A percentile compares a stretch with the other conserved stretches of the same genome.
phyloP scores from a whole-genome alignment of 352 stramenopile species.

The Phytophthora pini region DNA sequence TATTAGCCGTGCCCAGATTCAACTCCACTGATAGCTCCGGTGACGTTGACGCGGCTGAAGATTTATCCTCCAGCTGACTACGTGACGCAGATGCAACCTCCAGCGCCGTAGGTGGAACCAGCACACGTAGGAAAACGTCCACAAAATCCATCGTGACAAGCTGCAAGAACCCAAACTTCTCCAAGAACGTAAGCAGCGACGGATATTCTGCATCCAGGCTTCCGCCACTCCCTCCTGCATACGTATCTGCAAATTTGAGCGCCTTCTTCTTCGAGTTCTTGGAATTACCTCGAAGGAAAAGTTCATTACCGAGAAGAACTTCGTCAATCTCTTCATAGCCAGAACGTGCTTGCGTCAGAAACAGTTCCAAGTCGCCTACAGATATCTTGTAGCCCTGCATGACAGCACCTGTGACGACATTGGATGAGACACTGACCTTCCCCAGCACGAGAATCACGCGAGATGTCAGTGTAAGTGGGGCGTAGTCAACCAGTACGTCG shows the following conservation, averaged over 20 bases:
- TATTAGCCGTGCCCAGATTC: slow-evolving; percentile 84
- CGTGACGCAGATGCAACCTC: slow-evolving; percentile 20
- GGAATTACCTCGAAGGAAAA: slow-evolving; percentile 43
- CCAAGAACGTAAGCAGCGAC: slow-evolving; percentile 80
- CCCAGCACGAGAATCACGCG: slow-evolving; percentile 81
- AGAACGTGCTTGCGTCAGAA: slow-evolving; percentile 64
- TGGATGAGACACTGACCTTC: slow-evolving; percentile 81
- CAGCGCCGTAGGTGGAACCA: slow-evolving; percentile 51
- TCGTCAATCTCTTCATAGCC: slow-evolving; percentile 79
- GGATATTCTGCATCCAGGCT: slow-evolving; percentile 54
- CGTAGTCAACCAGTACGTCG: slow-evolving; percentile 83
- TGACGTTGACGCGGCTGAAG: slow-evolving; percentile 40
- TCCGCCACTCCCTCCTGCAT: slow-evolving; percentile 13
- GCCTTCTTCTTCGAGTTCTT: slow-evolving; percentile 45
- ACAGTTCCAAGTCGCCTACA: slow-evolving; percentile 73
- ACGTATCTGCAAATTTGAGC: slow-evolving; percentile 50
- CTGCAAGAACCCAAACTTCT: slow-evolving; percentile 85
- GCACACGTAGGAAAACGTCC: slow-evolving; percentile 80
- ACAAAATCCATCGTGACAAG: slow-evolving; percentile 88
- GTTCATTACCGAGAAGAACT: slow-evolving; percentile 66
- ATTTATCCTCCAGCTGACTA: slow-evolving; percentile 42
- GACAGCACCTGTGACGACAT: slow-evolving; percentile 84
- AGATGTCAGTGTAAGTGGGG: slow-evolving; percentile 63
- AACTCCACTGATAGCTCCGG: slow-evolving; percentile 85
- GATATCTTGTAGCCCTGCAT: slow-evolving; percentile 91